Percentiles rank a stretch among this genome's conserved stretches.
These are phyloP conservation scores for Nannizziopsis arthrosporioides DNA, from an alignment of 2,329 filamentous ascomycete genomes.

Conservation along the genomic window DNA sequence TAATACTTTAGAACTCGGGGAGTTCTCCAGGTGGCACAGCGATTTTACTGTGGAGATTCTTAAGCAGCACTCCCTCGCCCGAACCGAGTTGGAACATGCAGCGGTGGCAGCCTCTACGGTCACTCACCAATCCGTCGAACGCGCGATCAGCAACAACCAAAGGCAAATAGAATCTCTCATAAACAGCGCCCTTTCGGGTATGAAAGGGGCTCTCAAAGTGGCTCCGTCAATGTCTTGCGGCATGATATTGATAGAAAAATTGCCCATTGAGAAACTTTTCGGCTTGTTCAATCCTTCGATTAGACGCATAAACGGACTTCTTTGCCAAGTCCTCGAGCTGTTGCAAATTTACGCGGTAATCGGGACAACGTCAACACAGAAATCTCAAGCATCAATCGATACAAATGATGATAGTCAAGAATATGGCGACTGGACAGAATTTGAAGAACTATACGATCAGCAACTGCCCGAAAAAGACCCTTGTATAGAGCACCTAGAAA, in stretches of 20 bases:
- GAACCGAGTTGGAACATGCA: conserved; percentile 48
- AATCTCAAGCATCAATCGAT: conserved; percentile 16
- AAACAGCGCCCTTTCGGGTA: conserved; percentile 40
- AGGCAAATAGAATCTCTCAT: conserved; percentile 45
- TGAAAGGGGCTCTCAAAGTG: conserved; percentile 39
- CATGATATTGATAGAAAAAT: conserved; percentile 34
- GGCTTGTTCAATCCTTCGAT: conserved; percentile 42
- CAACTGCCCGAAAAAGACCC: conserved; percentile 19
- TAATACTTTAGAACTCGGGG: conserved; percentile 33
- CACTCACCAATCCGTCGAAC: conserved; percentile 38
- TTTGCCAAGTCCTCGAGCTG: conserved; percentile 41
- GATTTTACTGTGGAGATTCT: conserved; percentile 43
- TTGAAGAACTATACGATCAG: conserved; percentile 37
- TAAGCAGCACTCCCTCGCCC: conserved; percentile 45
- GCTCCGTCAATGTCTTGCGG: conserved; percentile 33
- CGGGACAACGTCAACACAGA: conserved; percentile 18
- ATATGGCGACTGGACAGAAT: conserved; percentile 47
- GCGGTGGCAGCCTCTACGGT: conserved; percentile 30
- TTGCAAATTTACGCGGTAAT: conserved; percentile 33
- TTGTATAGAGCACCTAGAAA: conserved; percentile 28
- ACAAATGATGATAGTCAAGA: conserved; percentile 53
- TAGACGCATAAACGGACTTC: conserved; percentile 33
- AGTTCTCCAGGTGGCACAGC: conserved; percentile 45
- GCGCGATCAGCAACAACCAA: conserved; percentile 46
- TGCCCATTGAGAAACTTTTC: conserved; percentile 38